A percentile compares a stretch with the other conserved stretches of the same genome.
Evolutionary conservation across 2,329 filamentous ascomycete genomes (phyloP).

Genomic region (Macroventuria anomochaeta): DNA sequence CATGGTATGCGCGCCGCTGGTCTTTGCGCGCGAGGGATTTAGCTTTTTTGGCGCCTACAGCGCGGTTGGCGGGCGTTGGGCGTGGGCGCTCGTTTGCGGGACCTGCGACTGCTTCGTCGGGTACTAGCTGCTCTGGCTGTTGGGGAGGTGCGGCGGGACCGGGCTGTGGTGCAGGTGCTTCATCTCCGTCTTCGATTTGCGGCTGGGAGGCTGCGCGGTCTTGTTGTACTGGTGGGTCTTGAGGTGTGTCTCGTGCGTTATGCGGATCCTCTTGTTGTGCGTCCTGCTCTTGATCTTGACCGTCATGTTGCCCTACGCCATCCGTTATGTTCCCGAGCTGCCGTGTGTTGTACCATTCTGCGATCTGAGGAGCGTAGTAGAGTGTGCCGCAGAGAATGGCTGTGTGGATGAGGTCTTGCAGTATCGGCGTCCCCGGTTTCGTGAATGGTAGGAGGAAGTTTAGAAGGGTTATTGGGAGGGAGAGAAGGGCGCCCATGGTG

Average conservation of each 20-base stretch:
- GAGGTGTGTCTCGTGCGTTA: neutral
- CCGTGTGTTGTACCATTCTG: constrained; percentile 47
- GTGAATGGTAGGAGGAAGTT: constrained; percentile 58
- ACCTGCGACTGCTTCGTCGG: constrained; percentile 33
- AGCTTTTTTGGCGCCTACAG: constrained; percentile 58
- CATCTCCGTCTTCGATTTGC: constrained; percentile 16
- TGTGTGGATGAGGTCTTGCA: constrained; percentile 57
- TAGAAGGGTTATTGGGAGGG: constrained; percentile 38
- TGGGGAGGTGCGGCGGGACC: constrained; percentile 10
- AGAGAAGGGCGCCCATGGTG: constrained; percentile 42
- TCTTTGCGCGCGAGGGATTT: constrained; percentile 56
- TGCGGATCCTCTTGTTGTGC: neutral
- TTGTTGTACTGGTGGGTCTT: neutral
- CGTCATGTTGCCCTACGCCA: constrained; percentile 2
- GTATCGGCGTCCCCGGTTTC: constrained; percentile 53
- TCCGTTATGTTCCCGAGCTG: constrained; percentile 16
- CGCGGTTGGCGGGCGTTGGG: constrained; percentile 38
- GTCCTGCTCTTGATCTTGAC: neutral
- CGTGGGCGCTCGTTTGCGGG: constrained; percentile 43
- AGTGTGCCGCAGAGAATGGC: constrained; percentile 52
- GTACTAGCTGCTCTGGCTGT: constrained; percentile 5
- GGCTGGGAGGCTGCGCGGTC: constrained; percentile 3
- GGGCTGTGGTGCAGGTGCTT: constrained; percentile 36
- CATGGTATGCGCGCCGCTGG: constrained; percentile 54
- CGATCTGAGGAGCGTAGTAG: constrained; percentile 57